These are phyloP conservation scores for Didymella exigua DNA, from an alignment of 2,329 filamentous ascomycete genomes.

Conservation along the genomic window DNA sequence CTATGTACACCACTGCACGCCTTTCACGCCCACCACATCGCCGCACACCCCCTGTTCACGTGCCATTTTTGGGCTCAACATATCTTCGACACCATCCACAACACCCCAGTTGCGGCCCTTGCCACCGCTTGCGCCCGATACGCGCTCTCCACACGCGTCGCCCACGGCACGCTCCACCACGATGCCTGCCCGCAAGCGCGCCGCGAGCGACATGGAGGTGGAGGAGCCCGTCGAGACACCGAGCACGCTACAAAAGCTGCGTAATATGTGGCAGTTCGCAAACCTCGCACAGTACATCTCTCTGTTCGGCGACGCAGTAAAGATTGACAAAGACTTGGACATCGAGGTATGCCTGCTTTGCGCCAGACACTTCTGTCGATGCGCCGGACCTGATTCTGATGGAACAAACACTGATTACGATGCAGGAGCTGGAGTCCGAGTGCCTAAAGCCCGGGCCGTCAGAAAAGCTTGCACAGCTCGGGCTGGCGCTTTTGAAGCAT, in stretches of 20 bases:
- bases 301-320: constrained; percentile 86
- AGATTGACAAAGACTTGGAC: constrained; percentile 86
- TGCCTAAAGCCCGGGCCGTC: constrained; percentile 79
- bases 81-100: background rate
- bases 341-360: constrained; percentile 71
- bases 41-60: background rate
- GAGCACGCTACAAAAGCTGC: constrained; percentile 66
- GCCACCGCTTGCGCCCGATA: background rate
- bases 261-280: constrained; percentile 95
- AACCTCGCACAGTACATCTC: constrained; percentile 93
- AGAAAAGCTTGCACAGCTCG: constrained; percentile 76
- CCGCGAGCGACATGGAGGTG: constrained; percentile 60
- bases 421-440: constrained; percentile 84
- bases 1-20: constrained; percentile 15
- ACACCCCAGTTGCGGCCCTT: background rate
- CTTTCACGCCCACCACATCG: constrained; percentile 8
- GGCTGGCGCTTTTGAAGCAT: constrained; percentile 85
- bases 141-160: constrained; percentile 39
- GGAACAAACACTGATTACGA: constrained; percentile 34
- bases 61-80: background rate
- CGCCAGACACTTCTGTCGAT: constrained; percentile 25
- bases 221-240: constrained; percentile 52
- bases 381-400: constrained; percentile 15
- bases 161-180: constrained; percentile 35
- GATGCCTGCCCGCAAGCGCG: constrained; percentile 49